Percentiles rank a stretch among this genome's conserved stretches.
Evolutionary conservation across 495 filamentous ascomycete species (phyloP).

Genomic region (Penicillium waksmanii): DNA sequence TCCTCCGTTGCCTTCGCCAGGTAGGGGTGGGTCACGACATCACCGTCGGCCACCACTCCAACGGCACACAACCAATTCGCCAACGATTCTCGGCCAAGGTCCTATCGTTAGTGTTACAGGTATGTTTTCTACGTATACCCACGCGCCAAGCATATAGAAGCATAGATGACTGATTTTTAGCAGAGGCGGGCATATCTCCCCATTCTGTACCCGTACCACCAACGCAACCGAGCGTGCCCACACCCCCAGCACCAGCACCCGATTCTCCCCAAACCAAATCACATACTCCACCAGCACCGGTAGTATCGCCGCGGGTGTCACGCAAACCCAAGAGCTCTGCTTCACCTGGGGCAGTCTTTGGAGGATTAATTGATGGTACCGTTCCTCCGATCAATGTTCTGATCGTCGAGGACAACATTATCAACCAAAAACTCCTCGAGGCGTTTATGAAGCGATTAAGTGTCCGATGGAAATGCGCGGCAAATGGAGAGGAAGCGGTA

Average conservation of each 20-base stretch:
- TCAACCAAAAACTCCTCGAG: constrained; percentile 90
- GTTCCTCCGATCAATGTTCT: constrained; percentile 97
- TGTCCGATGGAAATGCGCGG: constrained; percentile 96
- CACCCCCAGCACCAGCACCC: constrained; percentile 41
- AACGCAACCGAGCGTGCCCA: constrained; percentile 38
- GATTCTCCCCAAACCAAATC: constrained; percentile 43
- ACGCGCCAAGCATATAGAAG: not conserved
- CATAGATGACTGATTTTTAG: constrained; percentile 21
- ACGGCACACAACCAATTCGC: constrained; percentile 81
- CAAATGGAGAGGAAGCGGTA: constrained; percentile 91
- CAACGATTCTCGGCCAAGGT: constrained; percentile 60
- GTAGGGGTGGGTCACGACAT: constrained; percentile 56
- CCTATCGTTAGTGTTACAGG: constrained; percentile 29
- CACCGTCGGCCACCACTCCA: constrained; percentile 47
- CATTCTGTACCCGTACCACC: constrained; percentile 28
- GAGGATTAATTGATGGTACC: constrained; percentile 76
- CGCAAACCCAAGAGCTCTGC: constrained; percentile 51
- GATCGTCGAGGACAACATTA: constrained; percentile 98
- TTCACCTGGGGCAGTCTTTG: constrained; percentile 42
- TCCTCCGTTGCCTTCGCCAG: constrained; percentile 83
- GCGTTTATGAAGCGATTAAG: constrained; percentile 96
- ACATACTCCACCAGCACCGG: constrained; percentile 41
- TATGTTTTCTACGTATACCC: constrained; percentile 14
- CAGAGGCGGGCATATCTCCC: constrained; percentile 34
- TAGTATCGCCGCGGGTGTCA: constrained; percentile 43